phyloP scores from a whole-genome alignment of 2,329 filamentous ascomycete genomes.

The Diplodia intermedia region DNA sequence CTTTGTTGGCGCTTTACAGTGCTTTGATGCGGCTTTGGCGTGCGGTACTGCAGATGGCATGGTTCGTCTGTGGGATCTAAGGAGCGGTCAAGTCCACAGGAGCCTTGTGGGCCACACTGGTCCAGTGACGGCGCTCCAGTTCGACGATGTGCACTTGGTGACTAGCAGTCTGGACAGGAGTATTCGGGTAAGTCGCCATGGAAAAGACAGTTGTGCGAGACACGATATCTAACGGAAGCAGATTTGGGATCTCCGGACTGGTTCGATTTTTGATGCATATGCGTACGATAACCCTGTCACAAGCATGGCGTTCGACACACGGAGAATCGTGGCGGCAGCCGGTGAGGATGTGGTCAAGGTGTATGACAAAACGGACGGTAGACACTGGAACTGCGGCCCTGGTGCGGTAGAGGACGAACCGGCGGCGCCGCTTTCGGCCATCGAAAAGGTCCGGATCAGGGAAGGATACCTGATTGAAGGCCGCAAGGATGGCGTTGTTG shows the following conservation, averaged over 20 bases:
- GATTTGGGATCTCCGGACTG: constrained; percentile 99
- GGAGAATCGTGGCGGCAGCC: constrained; percentile 87
- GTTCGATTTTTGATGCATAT: constrained; percentile 93
- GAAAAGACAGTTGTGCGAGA: constrained; percentile 18
- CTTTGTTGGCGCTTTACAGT: constrained; percentile 93
- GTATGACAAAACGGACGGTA: constrained; percentile 94
- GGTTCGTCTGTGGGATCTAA: constrained; percentile 94
- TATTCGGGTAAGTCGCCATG: constrained; percentile 74
- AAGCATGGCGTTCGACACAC: constrained; percentile 95
- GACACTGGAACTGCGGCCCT: constrained; percentile 95
- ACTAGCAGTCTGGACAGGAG: constrained; percentile 93
- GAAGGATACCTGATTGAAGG: constrained; percentile 96
- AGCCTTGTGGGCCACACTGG: constrained; percentile 96
- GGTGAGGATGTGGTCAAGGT: constrained; percentile 96
- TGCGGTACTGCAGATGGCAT: constrained; percentile 97
- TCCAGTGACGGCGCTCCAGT: constrained; percentile 91
- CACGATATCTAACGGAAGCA: constrained; percentile 48
- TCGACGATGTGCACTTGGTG: constrained; percentile 93
- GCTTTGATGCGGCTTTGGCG: constrained; percentile 93
- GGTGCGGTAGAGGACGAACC: constrained; percentile 72
- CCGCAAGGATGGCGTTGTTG: constrained; percentile 83
- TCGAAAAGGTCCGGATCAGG: constrained; percentile 87
- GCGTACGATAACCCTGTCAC: constrained; percentile 92
- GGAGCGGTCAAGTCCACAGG: constrained; percentile 95
- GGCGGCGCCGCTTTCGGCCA: constrained; percentile 60